Base-by-base conservation (phyloP, 345 rosid species). In the Gossypium australe region DNA sequence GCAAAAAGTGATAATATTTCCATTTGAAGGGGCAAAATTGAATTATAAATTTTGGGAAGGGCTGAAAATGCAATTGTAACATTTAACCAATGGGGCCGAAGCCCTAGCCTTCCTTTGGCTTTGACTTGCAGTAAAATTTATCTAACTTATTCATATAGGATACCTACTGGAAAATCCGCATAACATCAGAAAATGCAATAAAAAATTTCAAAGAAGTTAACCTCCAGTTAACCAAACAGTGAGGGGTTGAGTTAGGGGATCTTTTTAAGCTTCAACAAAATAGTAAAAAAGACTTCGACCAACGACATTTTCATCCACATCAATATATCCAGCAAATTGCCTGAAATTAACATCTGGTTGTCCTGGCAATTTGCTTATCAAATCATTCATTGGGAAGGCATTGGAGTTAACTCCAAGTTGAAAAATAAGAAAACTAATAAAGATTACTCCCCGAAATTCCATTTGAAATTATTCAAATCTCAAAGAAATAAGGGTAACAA, bases 151-250 rank as follows among this genome's bases (percentile, higher is more conserved):
- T 29, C 38, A 29, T 29, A 29, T 4, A 9, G 51, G 3, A 47
- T 3, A 11, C 14, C 3, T 11, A 11, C 1, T 47, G 0, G 11
- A 0, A 47, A 47, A 47, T 47, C 16, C 12, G 4, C 2, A 47
- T 47, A 47, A 11, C 12, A 10, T 47, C 0, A 47, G 3, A 47
- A 47, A 55, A 0, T 5, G 9, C n/a, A 53, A 16, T 53, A 6
- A 29, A 29, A 29, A 29, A 29, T 3, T 1, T 24, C 7, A 16
- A 2, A 3, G 7, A 24, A 17, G 25, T 16, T 49, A 24, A 68
- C 72, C 72, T 48, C 72, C 58, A 0, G 72, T 68, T 48, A 48
- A 20, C 72, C 58, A 49, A 48, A 68, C 17, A 2, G 58, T 68
- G 43, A 68, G 57, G 20, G 72, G 72, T 3, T 7, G 20, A 48